phyloP scores from a whole-genome alignment of 495 filamentous ascomycete genomes.

The Tuber melanosporum region DNA sequence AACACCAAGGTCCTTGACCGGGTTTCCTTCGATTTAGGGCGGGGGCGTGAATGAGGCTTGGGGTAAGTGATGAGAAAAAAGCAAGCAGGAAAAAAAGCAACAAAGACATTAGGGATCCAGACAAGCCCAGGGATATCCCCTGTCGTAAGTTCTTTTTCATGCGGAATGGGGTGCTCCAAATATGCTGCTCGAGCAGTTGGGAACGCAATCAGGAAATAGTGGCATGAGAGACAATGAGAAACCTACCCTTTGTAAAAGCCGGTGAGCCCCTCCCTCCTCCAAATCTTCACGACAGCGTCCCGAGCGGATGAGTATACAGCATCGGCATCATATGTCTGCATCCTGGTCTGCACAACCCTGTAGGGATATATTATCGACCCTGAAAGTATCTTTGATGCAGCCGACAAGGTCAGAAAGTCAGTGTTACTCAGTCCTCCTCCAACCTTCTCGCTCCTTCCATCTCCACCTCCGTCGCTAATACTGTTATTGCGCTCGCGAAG shows the following conservation, averaged over 20 bases:
- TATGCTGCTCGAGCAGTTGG: neutral
- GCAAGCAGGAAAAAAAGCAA: slow-evolving; percentile 10
- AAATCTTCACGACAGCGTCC: slow-evolving; percentile 68
- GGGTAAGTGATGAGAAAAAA: slow-evolving; percentile 15
- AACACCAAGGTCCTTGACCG: slow-evolving; percentile 2
- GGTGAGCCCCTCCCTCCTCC: slow-evolving; percentile 65
- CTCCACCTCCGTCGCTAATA: slow-evolving; percentile 15
- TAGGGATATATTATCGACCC: slow-evolving; percentile 86
- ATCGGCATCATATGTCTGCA: slow-evolving; percentile 81
- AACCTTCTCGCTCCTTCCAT: slow-evolving; percentile 28
- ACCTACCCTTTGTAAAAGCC: slow-evolving; percentile 82
- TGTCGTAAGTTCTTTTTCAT: neutral
- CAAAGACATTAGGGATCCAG: slow-evolving; percentile 1
- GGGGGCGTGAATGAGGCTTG: neutral
- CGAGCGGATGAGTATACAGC: slow-evolving; percentile 59
- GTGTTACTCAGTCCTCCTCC: slow-evolving; percentile 55
- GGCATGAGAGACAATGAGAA: slow-evolving; percentile 20
- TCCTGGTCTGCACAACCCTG: slow-evolving; percentile 76
- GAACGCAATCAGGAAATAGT: slow-evolving; percentile 13
- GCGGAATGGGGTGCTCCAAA: neutral
- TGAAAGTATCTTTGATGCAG: slow-evolving; percentile 77
- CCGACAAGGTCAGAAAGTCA: slow-evolving; percentile 71
- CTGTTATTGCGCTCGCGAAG: slow-evolving; percentile 16
- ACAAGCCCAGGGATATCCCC: neutral
- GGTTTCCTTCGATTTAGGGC: slow-evolving; percentile 2